Base-by-base conservation (phyloP, 2,329 filamentous ascomycete species). In the Stemphylium beticola region DNA sequence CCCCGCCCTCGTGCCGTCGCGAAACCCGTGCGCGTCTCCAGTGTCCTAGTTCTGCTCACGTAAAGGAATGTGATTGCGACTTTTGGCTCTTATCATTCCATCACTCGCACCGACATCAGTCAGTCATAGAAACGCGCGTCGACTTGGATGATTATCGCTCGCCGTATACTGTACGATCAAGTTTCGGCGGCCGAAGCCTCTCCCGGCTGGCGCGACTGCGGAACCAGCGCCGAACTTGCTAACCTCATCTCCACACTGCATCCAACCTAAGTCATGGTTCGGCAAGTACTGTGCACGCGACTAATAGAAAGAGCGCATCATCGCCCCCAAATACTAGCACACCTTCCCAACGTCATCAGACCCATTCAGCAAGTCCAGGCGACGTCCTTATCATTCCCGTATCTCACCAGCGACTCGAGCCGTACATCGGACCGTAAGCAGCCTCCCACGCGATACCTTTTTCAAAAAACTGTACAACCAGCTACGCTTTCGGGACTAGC, bases 11-110 rank as follows among this genome's bases (percentile, higher is more conserved):
- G 18, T 34, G 45, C 43, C 45, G 39, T 44, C 20, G 14, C 32
- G 12, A 49, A 53, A 44, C 31, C 26, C 39, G 33, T 49, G 51
- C 38, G 38, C 18, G 12, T 41, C 43, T 51, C 52, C 47, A 47
- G 52, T 34, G 33, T 39, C 29, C 29, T 46, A 26, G 24, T 24
- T n/a, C 9, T 18, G 26, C 26, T 29, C 45, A 17, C 24, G 24
- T 24, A 42, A 32, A 18, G 5, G 11, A 22, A 26, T 3, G 10
- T n/a, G 22, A 14, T 39, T 11, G 18, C 24, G 42, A 22, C 20
- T 10, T 22, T 4, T 20, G 32, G 18, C 31, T 33, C 7, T 33
- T 15, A 15, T 39, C 33, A 12, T 39, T 4, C 24, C 20, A 24
- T 22, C 6, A 8, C 10, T 17, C 17, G 1, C n/a, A 4, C 4